Conservation (phyloP, 169 alveolate species). For the Eimeria falciformis region DNA sequence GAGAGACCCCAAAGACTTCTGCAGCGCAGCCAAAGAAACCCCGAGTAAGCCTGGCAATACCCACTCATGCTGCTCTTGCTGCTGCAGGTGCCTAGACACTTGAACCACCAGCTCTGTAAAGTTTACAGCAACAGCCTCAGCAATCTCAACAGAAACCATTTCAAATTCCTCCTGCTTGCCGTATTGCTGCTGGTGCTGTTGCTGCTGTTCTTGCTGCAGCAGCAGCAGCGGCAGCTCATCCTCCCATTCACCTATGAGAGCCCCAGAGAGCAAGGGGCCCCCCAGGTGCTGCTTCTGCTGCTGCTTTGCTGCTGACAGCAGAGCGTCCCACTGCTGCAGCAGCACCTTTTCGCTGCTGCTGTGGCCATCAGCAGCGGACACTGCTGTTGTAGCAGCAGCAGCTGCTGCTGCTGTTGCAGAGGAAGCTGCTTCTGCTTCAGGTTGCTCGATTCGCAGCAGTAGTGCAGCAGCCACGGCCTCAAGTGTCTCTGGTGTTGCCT, state of each 20-base stretch:
- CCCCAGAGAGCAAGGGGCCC: background rate
- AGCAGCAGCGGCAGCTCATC: constrained; percentile 25
- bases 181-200: background rate
- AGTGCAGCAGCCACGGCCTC: background rate
- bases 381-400: background rate
- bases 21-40: background rate
- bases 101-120: constrained; percentile 1
- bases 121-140: background rate
- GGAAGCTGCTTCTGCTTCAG: background rate
- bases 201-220: background rate
- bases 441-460: background rate
- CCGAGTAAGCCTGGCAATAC: background rate
- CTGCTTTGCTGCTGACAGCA: background rate
- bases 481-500: background rate
- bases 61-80: background rate
- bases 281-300: background rate
- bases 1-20: background rate
- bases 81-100: background rate
- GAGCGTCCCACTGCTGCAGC: background rate
- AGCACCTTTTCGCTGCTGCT: background rate
- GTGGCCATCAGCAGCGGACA: background rate
- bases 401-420: background rate
- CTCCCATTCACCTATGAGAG: background rate
- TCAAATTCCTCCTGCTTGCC: background rate
- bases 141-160: background rate